Percentiles rank a stretch among this genome's conserved stretches.
These are phyloP conservation scores for Aspergillus sp. DNA, from an alignment of 2,329 filamentous ascomycete species.

Conservation along the genomic window DNA sequence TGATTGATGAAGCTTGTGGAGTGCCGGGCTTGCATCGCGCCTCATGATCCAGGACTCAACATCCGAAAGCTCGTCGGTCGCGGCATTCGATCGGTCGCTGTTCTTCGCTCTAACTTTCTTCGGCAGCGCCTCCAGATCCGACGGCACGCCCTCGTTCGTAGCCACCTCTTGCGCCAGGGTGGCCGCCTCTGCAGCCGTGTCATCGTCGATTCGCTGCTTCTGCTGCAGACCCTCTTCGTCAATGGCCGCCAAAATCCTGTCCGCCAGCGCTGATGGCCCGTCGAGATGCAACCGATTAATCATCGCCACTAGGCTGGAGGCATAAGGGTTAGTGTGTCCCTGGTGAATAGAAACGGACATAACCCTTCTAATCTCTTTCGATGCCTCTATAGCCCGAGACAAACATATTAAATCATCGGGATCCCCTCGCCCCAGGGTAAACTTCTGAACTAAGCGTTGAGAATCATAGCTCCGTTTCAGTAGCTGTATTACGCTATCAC, in stretches of 20 bases:
- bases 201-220: slow-evolving; percentile 74
- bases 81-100: slow-evolving; percentile 23
- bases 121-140: slow-evolving; percentile 57
- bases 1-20: slow-evolving; percentile 67
- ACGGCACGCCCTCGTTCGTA: slow-evolving; percentile 61
- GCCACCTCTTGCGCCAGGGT: slow-evolving; percentile 72
- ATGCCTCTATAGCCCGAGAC: slow-evolving; percentile 75
- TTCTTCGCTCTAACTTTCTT: slow-evolving; percentile 44
- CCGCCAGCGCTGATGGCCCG: slow-evolving; percentile 67
- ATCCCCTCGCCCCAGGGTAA: slow-evolving; percentile 87
- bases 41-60: slow-evolving; percentile 65
- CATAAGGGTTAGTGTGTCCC: slow-evolving; percentile 21
- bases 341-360: slow-evolving; percentile 25
- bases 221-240: slow-evolving; percentile 89
- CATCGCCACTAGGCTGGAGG: slow-evolving; percentile 32
- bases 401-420: slow-evolving; percentile 85
- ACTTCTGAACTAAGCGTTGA: slow-evolving; percentile 87
- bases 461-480: slow-evolving; percentile 79
- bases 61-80: slow-evolving; percentile 37
- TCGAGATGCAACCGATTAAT: slow-evolving; percentile 49
- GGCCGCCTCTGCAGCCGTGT: slow-evolving; percentile 68
- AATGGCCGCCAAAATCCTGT: slow-evolving; percentile 72
- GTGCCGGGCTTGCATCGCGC: slow-evolving; percentile 62
- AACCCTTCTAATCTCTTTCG: slow-evolving; percentile 59
- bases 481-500: slow-evolving; percentile 67